Evolutionary conservation across 768 basidiomycete species (phyloP).

Genomic region (Saitozyma sp.): DNA sequence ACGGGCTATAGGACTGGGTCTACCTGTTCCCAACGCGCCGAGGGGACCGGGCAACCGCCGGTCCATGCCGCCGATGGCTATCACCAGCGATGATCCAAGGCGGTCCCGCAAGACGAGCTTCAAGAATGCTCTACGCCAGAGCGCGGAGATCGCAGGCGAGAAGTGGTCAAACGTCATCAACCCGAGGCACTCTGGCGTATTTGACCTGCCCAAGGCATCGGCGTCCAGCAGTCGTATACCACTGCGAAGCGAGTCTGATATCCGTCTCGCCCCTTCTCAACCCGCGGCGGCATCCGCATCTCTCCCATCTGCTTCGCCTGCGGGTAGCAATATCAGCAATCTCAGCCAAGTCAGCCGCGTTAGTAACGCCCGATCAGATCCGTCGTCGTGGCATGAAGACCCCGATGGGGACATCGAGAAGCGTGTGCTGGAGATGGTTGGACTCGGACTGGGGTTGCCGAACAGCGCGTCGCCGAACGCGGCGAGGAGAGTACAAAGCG

Average conservation of each 20-base stretch:
- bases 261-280: too few relatives aligned
- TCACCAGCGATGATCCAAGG: conserved; percentile 5
- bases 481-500: conserved; percentile 26
- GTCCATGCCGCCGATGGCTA: conserved; percentile 18
- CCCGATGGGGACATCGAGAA: conserved; percentile 58
- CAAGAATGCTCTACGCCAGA: conserved; percentile 36
- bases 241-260: too few relatives aligned
- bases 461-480: conserved; percentile 3
- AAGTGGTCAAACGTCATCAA: conserved; percentile 27
- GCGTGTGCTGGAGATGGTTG: conserved; percentile 81
- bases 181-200: conserved; percentile 1
- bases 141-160: conserved; percentile 28
- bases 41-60: conserved; percentile 7
- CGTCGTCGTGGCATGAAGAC: too few relatives aligned
- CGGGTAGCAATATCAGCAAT: too few relatives aligned
- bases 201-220: too few relatives aligned
- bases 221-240: too few relatives aligned
- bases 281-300: too few relatives aligned
- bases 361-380: too few relatives aligned
- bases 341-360: too few relatives aligned
- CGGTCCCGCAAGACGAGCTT: conserved; percentile 38
- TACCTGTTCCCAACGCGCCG: conserved; percentile 1
- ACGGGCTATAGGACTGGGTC: background rate
- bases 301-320: too few relatives aligned
- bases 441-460: conserved; percentile 59